Percentiles rank a stretch among this genome's conserved stretches.
Evolutionary conservation across 495 filamentous ascomycete genomes (phyloP).

Genomic region (Trypethelium eluteriae): DNA sequence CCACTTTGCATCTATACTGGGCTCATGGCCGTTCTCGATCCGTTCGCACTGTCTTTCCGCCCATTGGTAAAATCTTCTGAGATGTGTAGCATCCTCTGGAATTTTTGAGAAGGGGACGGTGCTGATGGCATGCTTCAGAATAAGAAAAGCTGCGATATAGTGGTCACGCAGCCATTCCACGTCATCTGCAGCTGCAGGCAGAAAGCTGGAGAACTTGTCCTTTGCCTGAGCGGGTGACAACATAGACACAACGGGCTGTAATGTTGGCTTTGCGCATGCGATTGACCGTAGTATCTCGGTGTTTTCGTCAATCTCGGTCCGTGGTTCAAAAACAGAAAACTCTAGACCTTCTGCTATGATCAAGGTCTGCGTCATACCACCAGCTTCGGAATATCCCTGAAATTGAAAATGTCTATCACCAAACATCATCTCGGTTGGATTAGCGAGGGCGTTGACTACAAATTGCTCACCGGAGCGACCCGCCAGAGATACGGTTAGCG

Average conservation of each 20-base stretch:
- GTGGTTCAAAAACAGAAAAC: not conserved
- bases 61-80: not conserved
- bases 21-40: not conserved
- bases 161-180: not conserved
- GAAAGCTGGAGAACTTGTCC: not conserved
- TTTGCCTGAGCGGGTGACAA: constrained; percentile 1
- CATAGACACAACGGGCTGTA: not conserved
- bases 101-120: not conserved
- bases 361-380: not conserved
- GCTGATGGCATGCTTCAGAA: not conserved
- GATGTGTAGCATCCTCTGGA: constrained; percentile 5
- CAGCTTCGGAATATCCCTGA: not conserved
- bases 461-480: not conserved
- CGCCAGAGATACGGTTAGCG: not conserved
- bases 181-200: not conserved
- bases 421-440: not conserved
- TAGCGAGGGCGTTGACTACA: not conserved
- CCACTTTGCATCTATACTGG: not conserved
- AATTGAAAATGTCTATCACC: constrained; percentile 2
- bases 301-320: not conserved
- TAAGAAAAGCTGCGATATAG: not conserved
- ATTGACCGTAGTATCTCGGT: not conserved
- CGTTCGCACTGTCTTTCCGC: not conserved
- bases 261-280: not conserved
- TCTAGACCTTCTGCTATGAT: not conserved